Base-by-base conservation (phyloP, 2,329 filamentous ascomycete species). In the Shiraia bambusicola region DNA sequence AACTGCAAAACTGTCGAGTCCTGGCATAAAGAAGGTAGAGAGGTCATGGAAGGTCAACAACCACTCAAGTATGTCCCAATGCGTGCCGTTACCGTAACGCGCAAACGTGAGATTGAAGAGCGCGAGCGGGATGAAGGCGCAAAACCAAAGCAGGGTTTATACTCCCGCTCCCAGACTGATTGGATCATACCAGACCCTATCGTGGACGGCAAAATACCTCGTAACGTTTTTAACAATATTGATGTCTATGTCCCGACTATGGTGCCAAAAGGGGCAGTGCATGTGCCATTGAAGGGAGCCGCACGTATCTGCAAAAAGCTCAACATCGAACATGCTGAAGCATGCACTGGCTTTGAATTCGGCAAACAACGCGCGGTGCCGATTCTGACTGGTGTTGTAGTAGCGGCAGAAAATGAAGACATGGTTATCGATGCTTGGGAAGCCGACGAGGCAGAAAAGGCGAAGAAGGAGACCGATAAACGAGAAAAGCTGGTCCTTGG, bases 11-110 rank as follows among this genome's bases (percentile, higher is more conserved):
- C 88, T 19, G 86, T 87, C 1, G 93, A 98, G 65, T 95, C 88
- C 1, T 98, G 93, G 93, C 93, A 97, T 65, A 96, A 96, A 65
- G 92, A 96, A 73, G 93, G 93, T 0, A 81, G 92, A 9, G 85
- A 83, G 17, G 83, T 93, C 3, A 78, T 80, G 17, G 61, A 76
- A 0, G 89, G 87, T 3, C 83, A 86, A 52, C 72, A 82, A 34
- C 88, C 93, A 0, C 71, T 96, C 45, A 98, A 98, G 66, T 78
- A 81, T 29, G 93, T 95, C 0, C 89, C 92, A 0, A 90, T 93
- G 63, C 86, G 93, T 29, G 93, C 90, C 12, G 92, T 95, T 3
- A 98, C 93, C 0, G 79, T 87, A 2, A 88, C 90, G 37, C 80
- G 93, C 15, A 87, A 90, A 57, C 82, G 91, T 34, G 93, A 96